Evolutionary conservation across 148 eudicot species (phyloP).

Genomic region (Silene conica): DNA sequence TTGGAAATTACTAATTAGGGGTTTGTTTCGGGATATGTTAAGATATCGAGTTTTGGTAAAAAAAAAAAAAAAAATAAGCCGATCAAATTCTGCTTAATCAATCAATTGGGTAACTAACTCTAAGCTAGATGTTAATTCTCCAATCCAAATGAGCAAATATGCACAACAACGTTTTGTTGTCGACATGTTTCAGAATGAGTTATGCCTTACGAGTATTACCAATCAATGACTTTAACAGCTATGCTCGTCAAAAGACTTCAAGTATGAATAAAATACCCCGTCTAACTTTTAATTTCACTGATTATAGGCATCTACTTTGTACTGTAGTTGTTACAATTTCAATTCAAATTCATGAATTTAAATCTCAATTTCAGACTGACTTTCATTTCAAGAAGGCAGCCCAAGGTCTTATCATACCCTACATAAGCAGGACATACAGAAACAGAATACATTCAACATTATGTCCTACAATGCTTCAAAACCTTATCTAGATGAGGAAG

Average conservation of each 20-base stretch:
- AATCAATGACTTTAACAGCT: neutral
- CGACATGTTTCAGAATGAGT: neutral
- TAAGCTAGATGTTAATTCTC: no score
- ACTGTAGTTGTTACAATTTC: no score
- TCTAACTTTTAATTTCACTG: neutral
- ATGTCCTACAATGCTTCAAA: slow-evolving; percentile 35
- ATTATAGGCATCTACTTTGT: neutral
- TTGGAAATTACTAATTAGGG: no score
- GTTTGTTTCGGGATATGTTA: no score
- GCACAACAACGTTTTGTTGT: neutral
- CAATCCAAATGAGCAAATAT: neutral
- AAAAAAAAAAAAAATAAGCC: no score
- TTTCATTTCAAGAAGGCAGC: slow-evolving; percentile 16
- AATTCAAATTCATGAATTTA: neutral
- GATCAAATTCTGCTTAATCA: no score
- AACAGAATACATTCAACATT: neutral
- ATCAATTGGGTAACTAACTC: no score
- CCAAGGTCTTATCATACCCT: neutral
- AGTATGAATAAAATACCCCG: neutral
- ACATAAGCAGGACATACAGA: neutral
- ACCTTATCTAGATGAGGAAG: slow-evolving; percentile 30
- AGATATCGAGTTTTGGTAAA: no score
- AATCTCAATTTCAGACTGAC: neutral
- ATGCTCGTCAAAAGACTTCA: neutral
- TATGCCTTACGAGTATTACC: neutral